These are phyloP conservation scores for Cyberlindnera lachancei DNA, from an alignment of 805 yeast species.

Conservation along the genomic window DNA sequence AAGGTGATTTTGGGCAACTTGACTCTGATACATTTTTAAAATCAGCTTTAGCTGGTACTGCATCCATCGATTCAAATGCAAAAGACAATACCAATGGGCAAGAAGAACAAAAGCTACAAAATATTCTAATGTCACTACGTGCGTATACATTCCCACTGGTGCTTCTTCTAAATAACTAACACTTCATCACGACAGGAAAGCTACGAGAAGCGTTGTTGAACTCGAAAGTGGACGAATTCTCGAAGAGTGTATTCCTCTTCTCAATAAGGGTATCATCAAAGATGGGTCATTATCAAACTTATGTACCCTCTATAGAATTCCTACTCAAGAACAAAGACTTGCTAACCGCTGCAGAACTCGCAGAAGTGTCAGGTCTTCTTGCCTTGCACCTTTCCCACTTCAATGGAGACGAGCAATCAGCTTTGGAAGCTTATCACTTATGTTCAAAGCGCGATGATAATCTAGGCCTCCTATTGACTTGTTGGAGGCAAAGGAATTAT, in stretches of 20 bases:
- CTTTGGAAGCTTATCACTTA: slow-evolving; percentile 23
- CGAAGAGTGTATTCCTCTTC: slow-evolving; percentile 38
- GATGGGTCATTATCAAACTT: slow-evolving; percentile 48
- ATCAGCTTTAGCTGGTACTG: too few species aligned
- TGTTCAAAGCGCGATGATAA: slow-evolving; percentile 22
- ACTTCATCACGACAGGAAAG: slow-evolving; percentile 40
- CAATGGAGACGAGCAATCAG: slow-evolving; percentile 12
- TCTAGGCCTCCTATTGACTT: slow-evolving; percentile 26
- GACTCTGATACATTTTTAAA: too few species aligned
- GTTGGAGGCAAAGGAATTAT: slow-evolving; percentile 28
- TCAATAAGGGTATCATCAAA: slow-evolving; percentile 42
- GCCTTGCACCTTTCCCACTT: slow-evolving; percentile 34
- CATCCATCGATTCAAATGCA: too few species aligned
- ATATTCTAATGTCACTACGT: slow-evolving; percentile 29
- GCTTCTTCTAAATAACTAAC: too few species aligned
- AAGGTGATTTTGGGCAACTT: slow-evolving; percentile 18
- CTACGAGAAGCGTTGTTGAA: slow-evolving; percentile 48
- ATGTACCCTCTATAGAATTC: slow-evolving; percentile 44
- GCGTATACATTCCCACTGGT: slow-evolving; percentile 4
- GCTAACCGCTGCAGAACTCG: slow-evolving; percentile 27
- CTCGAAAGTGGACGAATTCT: slow-evolving; percentile 31
- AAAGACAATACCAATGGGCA: too few species aligned
- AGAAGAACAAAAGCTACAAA: slow-evolving; percentile 5
- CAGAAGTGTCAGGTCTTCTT: slow-evolving; percentile 35
- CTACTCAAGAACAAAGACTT: slow-evolving; percentile 14